Evolutionary conservation across 495 filamentous ascomycete species (phyloP), one percentile per base, ranked within the genome.

Genomic region (Penicillium antarcticum): DNA sequence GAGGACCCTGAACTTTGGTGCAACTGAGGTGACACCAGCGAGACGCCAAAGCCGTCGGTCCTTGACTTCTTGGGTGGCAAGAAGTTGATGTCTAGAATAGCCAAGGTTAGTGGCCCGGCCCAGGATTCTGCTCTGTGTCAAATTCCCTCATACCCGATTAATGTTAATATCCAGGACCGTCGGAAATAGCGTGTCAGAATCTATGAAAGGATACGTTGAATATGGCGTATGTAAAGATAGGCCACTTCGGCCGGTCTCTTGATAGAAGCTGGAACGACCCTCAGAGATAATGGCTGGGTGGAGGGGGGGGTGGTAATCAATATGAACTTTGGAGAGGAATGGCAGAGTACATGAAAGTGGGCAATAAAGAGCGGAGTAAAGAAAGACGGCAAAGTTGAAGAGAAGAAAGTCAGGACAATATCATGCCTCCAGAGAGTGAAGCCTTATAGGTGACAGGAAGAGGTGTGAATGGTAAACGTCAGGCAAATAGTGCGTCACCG

Each of bases 1-100:
- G 56, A 58, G 37, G 62, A 60, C 54, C 53, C 51, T 62, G 51
- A 62, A 49, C 50, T 49, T 51, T 57, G 35, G 51, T 18, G 40
- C 32, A 34, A 45, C 21, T 45, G 39, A 60, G 44, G 56, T 60
- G 43, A 57, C 59, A 62, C 56, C 33, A 49, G 46, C 54, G 42
- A 57, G 47, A 61, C 44, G 38, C 50, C 48, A 37, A 53, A 55
- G 42, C 17, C 35, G 46, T 60, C 42, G 40, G 55, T 33, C 37
- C 23, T 62, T 55, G 55, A 51, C 14, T 44, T 56, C 34, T 46
- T 29, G 33, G 37, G 36, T 56, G 49, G 51, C 38, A 47, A 56
- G 45, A 34, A 26, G 19, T 36, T 2, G 13, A 42, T 57, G 45
- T 55, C 58, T 59, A 57, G 52, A 59, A 43, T 33, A 32, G 29